Conservation (phyloP, 2,329 filamentous ascomycete genomes). For the Thielaviopsis musarum region DNA sequence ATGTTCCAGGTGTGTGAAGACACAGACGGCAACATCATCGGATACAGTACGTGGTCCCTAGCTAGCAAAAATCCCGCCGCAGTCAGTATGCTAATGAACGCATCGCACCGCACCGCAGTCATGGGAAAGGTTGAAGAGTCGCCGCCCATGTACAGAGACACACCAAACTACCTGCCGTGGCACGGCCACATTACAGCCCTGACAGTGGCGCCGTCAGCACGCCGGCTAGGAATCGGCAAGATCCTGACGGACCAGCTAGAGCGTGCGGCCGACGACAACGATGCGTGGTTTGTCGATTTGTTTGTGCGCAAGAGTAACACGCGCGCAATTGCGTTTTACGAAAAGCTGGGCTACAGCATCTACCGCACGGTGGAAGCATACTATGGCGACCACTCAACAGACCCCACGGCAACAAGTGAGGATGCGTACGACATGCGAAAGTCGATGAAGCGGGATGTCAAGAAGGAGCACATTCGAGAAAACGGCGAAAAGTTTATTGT, state of each 20-base stretch:
- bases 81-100: not conserved
- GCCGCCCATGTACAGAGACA: conserved; percentile 54
- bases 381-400: conserved; percentile 68
- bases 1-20: conserved; percentile 88
- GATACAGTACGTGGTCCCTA: conserved; percentile 54
- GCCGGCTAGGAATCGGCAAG: conserved; percentile 73
- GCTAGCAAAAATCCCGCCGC: not conserved
- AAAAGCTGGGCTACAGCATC: conserved; percentile 79
- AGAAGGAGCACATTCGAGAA: conserved; percentile 57
- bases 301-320: conserved; percentile 83
- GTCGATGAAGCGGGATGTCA: conserved; percentile 63
- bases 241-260: conserved; percentile 70
- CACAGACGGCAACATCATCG: conserved; percentile 71
- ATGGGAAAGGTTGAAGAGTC: conserved; percentile 95
- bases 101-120: conserved; percentile 36
- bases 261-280: conserved; percentile 59
- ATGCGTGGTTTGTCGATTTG: conserved; percentile 90
- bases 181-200: conserved; percentile 95
- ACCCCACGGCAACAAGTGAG: conserved; percentile 47
- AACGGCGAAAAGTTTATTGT: conserved; percentile 69
- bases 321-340: conserved; percentile 76
- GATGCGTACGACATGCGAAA: conserved; percentile 98
- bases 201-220: conserved; percentile 74
- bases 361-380: conserved; percentile 82
- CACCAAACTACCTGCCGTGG: conserved; percentile 93